phyloP scores from a whole-genome alignment of 164 flowering plant genomes.

The Vitis rotundifolia region DNA sequence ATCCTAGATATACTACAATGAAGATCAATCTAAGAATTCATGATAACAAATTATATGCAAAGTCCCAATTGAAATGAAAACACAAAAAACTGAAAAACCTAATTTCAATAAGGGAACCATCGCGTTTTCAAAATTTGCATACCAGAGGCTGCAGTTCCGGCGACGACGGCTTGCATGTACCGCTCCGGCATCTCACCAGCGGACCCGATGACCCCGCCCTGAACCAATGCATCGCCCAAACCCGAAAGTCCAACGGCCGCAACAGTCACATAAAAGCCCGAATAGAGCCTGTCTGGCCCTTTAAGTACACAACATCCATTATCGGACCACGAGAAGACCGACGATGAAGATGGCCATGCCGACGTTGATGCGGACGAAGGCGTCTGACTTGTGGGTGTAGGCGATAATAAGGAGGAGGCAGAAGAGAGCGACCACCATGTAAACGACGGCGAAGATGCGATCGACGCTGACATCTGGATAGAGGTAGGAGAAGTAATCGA shows the following conservation, averaged over 20 bases:
- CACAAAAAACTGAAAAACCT: not conserved
- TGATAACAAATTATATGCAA: too few species aligned
- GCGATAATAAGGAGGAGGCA: conserved; percentile 47
- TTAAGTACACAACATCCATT: conserved; percentile 60
- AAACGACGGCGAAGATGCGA: conserved; percentile 76
- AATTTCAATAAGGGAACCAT: not conserved
- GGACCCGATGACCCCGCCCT: conserved; percentile 75
- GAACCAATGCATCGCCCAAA: conserved; percentile 83
- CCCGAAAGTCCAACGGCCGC: conserved; percentile 61
- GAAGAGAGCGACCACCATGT: conserved; percentile 65
- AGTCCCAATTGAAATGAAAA: not conserved
- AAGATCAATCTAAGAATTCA: too few species aligned
- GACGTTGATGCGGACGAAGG: conserved; percentile 58
- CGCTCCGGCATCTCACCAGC: conserved; percentile 95
- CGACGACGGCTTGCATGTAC: conserved; percentile 93
- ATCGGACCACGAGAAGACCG: conserved; percentile 67
- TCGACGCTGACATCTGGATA: conserved; percentile 83
- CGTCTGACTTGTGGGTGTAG: conserved; percentile 50
- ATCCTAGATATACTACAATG: too few species aligned
- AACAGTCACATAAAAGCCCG: conserved; percentile 67
- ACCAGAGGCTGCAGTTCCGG: conserved; percentile 99
- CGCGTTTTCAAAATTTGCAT: not conserved
- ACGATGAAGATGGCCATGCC: conserved; percentile 67
- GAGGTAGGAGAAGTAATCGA: conserved; percentile 88
- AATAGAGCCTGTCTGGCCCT: conserved; percentile 62